Percentiles rank a stretch among this genome's conserved stretches.
phyloP scores from a whole-genome alignment of 108 stramenopile genomes.

The Mediolabrus comicus region DNA sequence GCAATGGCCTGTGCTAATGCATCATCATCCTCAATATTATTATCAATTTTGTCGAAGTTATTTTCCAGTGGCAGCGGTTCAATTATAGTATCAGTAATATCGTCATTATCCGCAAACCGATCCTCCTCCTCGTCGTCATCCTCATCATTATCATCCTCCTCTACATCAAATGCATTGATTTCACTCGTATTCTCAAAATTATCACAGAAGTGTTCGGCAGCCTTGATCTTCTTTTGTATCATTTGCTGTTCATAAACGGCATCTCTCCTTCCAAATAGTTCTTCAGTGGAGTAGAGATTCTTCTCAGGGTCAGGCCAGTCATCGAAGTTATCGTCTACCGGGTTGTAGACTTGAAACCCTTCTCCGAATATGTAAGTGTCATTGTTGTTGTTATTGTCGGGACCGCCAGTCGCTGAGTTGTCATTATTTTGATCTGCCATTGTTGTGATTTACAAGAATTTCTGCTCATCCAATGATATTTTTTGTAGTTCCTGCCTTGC shows the following conservation, averaged over 20 bases:
- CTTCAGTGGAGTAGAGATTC: background rate
- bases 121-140: background rate
- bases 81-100: background rate
- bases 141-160: background rate
- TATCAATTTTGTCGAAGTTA: too few relatives aligned
- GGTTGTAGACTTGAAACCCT: background rate
- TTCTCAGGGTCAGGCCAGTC: background rate
- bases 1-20: slow-evolving; percentile 41
- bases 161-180: background rate
- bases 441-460: too few relatives aligned
- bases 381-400: too few relatives aligned
- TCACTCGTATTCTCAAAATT: background rate
- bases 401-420: background rate
- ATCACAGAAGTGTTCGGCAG: background rate
- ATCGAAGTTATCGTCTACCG: background rate
- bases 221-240: background rate
- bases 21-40: slow-evolving; percentile 14
- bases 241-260: background rate
- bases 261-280: background rate
- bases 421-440: background rate
- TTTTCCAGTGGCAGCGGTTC: background rate
- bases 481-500: too few relatives aligned
- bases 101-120: too few relatives aligned
- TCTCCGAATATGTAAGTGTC: background rate
- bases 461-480: too few relatives aligned